A percentile compares a stretch with the other conserved stretches of the same genome.
Evolutionary conservation across 2,329 filamentous ascomycete genomes (phyloP).

Genomic region (Penicillium fuscoglaucum): DNA sequence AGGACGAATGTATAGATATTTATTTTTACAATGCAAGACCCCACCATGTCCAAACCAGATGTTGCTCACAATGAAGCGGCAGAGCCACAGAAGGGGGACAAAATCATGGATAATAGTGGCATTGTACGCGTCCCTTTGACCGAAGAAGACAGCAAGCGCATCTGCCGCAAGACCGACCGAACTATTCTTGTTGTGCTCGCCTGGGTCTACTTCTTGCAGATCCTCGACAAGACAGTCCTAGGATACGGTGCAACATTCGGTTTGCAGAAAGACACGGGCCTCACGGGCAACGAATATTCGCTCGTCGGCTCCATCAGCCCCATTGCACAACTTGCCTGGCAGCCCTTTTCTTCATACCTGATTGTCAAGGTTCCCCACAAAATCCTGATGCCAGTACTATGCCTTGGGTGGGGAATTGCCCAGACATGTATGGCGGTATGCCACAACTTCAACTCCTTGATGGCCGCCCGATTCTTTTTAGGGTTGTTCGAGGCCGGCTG

Average conservation of each 20-base stretch:
- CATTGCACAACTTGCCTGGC: slow-evolving; percentile 62
- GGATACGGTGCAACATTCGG: slow-evolving; percentile 61
- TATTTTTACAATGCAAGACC: background rate
- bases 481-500: slow-evolving; percentile 56
- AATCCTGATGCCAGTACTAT: slow-evolving; percentile 56
- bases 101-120: slow-evolving; percentile 16
- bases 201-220: slow-evolving; percentile 52
- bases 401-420: slow-evolving; percentile 52
- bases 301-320: slow-evolving; percentile 58
- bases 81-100: slow-evolving; percentile 12
- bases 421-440: slow-evolving; percentile 51
- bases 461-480: slow-evolving; percentile 54
- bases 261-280: slow-evolving; percentile 51
- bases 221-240: slow-evolving; percentile 61
- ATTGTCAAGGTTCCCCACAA: slow-evolving; percentile 63
- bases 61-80: slow-evolving; percentile 24
- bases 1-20: slow-evolving; percentile 2
- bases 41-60: slow-evolving; percentile 21
- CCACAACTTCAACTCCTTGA: slow-evolving; percentile 48
- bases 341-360: slow-evolving; percentile 60
- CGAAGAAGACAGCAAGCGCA: slow-evolving; percentile 51
- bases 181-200: slow-evolving; percentile 53
- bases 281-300: slow-evolving; percentile 58
- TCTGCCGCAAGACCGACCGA: slow-evolving; percentile 62
- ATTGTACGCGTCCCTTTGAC: slow-evolving; percentile 31